These are phyloP conservation scores for Mrakiaceae sp. DNA, from an alignment of 1,284 basidiomycete species.

Conservation along the genomic window DNA sequence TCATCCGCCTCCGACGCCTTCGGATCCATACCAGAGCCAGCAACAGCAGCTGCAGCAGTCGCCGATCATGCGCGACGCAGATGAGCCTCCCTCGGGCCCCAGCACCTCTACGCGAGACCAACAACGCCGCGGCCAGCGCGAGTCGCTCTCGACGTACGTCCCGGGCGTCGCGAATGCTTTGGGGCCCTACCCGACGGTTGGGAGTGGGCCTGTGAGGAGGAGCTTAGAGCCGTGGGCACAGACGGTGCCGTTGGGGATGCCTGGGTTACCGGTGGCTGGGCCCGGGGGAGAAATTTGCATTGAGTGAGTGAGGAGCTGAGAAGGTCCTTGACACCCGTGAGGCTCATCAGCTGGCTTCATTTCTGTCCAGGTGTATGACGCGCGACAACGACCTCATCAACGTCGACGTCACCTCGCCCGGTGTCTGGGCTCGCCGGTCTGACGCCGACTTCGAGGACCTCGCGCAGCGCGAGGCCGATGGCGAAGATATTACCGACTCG, in stretches of 20 bases:
- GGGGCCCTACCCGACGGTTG: background rate
- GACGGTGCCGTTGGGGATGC: no score
- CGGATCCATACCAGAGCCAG: no score
- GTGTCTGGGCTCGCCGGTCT: slow-evolving; percentile 79
- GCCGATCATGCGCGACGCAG: no score
- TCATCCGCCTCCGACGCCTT: no score
- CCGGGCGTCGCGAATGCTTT: background rate
- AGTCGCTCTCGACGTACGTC: background rate
- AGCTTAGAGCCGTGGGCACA: background rate
- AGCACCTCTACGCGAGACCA: no score
- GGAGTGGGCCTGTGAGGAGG: background rate
- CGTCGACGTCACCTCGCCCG: slow-evolving; percentile 69
- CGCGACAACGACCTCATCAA: slow-evolving; percentile 93
- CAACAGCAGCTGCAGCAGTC: no score
- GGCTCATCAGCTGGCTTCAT: background rate
- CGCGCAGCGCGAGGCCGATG: slow-evolving; percentile 48
- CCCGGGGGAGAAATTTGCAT: no score
- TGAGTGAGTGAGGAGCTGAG: no score
- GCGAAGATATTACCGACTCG: slow-evolving; percentile 8
- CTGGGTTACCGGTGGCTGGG: no score
- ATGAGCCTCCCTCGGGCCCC: no score
- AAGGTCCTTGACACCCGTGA: no score
- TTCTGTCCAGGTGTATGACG: slow-evolving; percentile 60
- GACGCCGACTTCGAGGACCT: slow-evolving; percentile 71
- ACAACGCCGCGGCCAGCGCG: background rate